Percentiles rank a stretch among this genome's conserved stretches.
These are phyloP conservation scores for Dothidotthia symphoricarpi DNA, from an alignment of 2,329 filamentous ascomycete genomes.

Conservation along the genomic window DNA sequence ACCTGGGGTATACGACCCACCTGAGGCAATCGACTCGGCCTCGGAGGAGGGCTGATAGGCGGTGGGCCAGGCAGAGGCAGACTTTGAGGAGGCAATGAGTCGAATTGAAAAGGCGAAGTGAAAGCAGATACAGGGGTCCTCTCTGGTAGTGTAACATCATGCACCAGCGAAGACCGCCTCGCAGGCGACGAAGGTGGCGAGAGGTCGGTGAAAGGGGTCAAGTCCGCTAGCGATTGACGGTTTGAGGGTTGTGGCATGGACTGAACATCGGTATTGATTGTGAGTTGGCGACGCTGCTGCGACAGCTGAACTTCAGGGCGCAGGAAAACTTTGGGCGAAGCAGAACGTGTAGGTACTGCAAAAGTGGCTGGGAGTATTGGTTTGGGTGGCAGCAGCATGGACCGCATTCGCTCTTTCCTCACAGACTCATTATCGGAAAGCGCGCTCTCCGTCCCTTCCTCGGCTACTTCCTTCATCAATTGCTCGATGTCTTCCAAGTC, in stretches of 20 bases:
- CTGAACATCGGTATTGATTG: conserved; percentile 23
- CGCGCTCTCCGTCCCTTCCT: conserved; percentile 25
- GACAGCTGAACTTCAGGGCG: conserved; percentile 20
- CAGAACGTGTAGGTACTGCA: conserved; percentile 26
- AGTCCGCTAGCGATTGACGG: conserved; percentile 23
- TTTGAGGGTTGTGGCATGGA: conserved; percentile 5
- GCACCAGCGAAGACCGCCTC: conserved; percentile 15
- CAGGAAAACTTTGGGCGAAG: conserved; percentile 40
- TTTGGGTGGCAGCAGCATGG: conserved; percentile 41
- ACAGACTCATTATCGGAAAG: conserved; percentile 22
- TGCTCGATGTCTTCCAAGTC: conserved; percentile 48
- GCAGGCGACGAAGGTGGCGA: conserved; percentile 33
- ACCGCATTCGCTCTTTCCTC: conserved; percentile 36
- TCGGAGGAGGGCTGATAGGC: conserved; percentile 36
- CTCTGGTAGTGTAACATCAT: conserved; percentile 4
- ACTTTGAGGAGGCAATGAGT: conserved; percentile 1
- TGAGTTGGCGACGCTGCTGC: conserved; percentile 16
- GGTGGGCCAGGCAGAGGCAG: conserved; percentile 27
- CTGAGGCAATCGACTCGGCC: conserved; percentile 69
- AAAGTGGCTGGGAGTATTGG: conserved; percentile 33
- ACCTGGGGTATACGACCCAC: conserved; percentile 86
- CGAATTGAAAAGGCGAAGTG: background rate
- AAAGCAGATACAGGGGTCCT: background rate
- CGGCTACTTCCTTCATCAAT: conserved; percentile 46
- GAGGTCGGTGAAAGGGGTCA: conserved; percentile 38